Evolutionary conservation across 257 asterid genomes (phyloP), one percentile per base, ranked within the genome.

Genomic region (Leptodermis oblonga): DNA sequence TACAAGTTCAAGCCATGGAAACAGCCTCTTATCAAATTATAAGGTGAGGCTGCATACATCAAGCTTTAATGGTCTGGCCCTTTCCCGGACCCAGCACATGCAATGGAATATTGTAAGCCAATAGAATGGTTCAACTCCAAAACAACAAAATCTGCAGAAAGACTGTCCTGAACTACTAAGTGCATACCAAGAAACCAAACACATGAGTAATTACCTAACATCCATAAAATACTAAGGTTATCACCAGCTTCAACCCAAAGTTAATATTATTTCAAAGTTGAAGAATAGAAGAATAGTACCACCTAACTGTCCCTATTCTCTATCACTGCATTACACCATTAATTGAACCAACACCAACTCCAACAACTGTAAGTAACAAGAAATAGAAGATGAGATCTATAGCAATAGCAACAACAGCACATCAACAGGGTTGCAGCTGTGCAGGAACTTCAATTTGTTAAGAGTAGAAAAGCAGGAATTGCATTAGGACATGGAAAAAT

Each of bases 221-320:
- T 18, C 20, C 25, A 71, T 26, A 14, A 5, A 39, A 62, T 23
- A 54, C 62, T 51, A 49, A 71, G 48, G 36, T 28, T 36, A 33
- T 67, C 15, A 28, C n/a, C 56, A 65, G 59, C 23, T 68, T 51
- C 1, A 34, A 60, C 28, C 39, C 49, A 5, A 18, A 46, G 30
- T 30, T 23, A 43, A 31, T 59, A 8, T 10, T 7, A n/a, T 62
- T 22, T 20, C 49, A 9, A 22, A 31, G 23, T 26, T 25, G 15
- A 52, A 69, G 17, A 13, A 70, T 56, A 42, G 15, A 52, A 69
- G 17, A 13, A 70, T 56, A 42, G 20, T 58, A 56, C 59, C 65
- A 68, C 20, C n/a, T 37, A 59, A 25, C 36, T 13, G 34, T 52
- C 17, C n/a, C 46, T 31, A 23, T 59, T 30, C 30, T 22, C n/a